Evolutionary conservation across 2,329 filamentous ascomycete genomes (phyloP).

Genomic region (Penicillium concentricum): DNA sequence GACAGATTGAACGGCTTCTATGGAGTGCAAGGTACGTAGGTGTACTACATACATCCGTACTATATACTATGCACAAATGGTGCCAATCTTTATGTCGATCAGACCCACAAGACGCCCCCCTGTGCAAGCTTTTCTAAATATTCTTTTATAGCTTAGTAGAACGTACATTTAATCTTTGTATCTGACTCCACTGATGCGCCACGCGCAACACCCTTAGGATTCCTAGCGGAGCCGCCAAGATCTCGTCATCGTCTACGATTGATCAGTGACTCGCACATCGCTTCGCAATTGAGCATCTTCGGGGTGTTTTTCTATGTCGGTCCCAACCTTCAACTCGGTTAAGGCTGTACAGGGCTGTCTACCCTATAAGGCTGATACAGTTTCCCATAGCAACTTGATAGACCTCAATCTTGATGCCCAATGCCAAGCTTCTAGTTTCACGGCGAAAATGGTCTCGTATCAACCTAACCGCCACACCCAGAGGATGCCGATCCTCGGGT

Average conservation of each 20-base stretch:
- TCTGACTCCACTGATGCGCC: constrained; percentile 7
- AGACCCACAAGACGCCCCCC: constrained; percentile 8
- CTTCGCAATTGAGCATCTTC: background rate
- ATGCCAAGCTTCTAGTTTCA: background rate
- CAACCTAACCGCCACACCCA: background rate
- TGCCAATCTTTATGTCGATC: constrained; percentile 19
- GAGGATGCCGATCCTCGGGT: background rate
- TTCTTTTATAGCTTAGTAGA: background rate
- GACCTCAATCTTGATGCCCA: constrained; percentile 3
- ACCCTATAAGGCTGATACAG: constrained; percentile 1
- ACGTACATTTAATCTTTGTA: background rate
- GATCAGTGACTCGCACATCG: constrained; percentile 6
- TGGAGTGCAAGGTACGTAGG: background rate
- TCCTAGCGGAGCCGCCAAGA: constrained; percentile 4
- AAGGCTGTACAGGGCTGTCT: constrained; percentile 1
- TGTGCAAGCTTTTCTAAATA: background rate
- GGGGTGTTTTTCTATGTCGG: background rate
- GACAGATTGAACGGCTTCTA: constrained; percentile 17
- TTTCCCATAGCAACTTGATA: background rate
- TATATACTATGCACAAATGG: constrained; percentile 10
- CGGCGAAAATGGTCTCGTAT: background rate
- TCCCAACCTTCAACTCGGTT: background rate
- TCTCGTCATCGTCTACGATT: background rate
- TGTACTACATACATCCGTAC: background rate
- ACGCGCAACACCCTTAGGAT: constrained; percentile 1